These are phyloP conservation scores for Calophaca sinica DNA, from an alignment of 306 rosid species.

Conservation along the genomic window DNA sequence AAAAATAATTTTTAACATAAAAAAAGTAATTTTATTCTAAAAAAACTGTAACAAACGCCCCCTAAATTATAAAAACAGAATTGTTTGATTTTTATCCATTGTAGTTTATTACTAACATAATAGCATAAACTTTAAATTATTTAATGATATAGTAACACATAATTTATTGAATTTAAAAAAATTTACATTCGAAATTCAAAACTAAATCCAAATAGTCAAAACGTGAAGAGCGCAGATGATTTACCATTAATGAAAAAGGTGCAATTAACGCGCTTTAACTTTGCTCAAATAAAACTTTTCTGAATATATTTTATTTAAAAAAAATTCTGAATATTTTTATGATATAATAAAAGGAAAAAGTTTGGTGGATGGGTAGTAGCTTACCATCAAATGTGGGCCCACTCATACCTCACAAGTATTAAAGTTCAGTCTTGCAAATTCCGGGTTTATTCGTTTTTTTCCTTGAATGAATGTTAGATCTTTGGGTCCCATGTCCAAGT, in stretches of 20 bases:
- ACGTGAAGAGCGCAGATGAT: conserved; percentile 48
- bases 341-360: background rate
- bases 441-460: conserved; percentile 10
- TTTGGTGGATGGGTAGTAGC: conserved; percentile 42
- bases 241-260: background rate
- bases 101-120: too few species aligned
- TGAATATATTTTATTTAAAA: background rate
- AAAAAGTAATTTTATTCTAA: too few species aligned
- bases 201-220: conserved; percentile 5
- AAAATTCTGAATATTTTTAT: background rate
- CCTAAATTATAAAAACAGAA: background rate
- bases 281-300: background rate
- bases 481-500: conserved; percentile 50
- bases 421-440: conserved; percentile 41
- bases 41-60: too few species aligned
- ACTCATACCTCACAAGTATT: conserved; percentile 11
- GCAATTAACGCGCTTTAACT: conserved; percentile 39
- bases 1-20: too few species aligned
- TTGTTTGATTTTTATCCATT: background rate
- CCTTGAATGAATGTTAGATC: conserved; percentile 48
- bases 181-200: background rate
- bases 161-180: background rate
- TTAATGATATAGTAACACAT: background rate
- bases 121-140: background rate
- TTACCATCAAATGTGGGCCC: conserved; percentile 46